These are phyloP conservation scores for Saccharomycopsis malanga DNA, from an alignment of 805 yeast genomes.

Conservation along the genomic window DNA sequence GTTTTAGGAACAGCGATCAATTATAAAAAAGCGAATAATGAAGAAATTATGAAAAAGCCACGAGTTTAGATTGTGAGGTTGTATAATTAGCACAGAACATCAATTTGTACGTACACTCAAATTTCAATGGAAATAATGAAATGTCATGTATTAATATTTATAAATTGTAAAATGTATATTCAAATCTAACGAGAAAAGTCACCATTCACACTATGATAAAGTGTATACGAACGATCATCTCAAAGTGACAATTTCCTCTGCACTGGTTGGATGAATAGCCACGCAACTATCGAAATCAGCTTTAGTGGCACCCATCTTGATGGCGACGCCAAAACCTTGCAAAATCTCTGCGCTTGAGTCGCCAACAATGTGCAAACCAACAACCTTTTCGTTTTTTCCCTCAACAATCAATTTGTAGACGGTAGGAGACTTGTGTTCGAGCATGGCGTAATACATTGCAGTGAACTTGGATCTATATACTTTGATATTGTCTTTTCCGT, in stretches of 20 bases:
- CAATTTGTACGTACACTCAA: too few relatives aligned
- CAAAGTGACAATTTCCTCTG: conserved; percentile 94
- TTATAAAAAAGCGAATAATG: too few relatives aligned
- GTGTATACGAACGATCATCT: conserved; percentile 3
- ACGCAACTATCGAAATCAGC: conserved; percentile 91
- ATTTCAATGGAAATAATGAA: too few relatives aligned
- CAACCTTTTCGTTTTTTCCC: conserved; percentile 84
- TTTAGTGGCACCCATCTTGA: conserved; percentile 99
- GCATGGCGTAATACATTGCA: conserved; percentile 89
- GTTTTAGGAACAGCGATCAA: too few relatives aligned
- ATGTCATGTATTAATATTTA: too few relatives aligned
- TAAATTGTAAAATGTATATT: too few relatives aligned
- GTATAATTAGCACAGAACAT: too few relatives aligned
- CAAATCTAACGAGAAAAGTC: too few relatives aligned
- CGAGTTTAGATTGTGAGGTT: too few relatives aligned
- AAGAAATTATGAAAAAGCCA: too few relatives aligned
- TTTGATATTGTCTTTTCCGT: conserved; percentile 74
- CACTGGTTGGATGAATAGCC: conserved; percentile 97
- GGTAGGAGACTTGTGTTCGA: conserved; percentile 75
- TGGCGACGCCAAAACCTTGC: conserved; percentile 97
- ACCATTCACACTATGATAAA: too few relatives aligned
- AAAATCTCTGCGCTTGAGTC: conserved; percentile 85
- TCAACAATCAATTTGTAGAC: conserved; percentile 74
- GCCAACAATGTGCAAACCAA: conserved; percentile 92
- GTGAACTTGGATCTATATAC: conserved; percentile 77